These are phyloP conservation scores for Ustilago xerochloae DNA, from an alignment of 1,284 basidiomycete species.

Conservation along the genomic window DNA sequence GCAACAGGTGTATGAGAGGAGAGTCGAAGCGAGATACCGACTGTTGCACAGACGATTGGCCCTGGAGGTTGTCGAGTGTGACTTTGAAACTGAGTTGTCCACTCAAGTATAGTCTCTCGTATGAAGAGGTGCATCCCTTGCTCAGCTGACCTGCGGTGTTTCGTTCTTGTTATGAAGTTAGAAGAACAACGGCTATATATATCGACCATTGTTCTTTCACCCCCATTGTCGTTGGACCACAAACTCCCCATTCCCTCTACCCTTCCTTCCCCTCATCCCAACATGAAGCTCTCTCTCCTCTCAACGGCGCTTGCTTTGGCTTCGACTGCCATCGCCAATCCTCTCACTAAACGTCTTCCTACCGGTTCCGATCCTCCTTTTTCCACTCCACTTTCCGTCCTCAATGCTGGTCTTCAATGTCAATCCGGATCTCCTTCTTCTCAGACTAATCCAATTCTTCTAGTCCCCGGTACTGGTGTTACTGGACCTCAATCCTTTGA, in stretches of 20 bases:
- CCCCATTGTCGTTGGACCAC: too few species aligned
- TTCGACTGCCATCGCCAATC: background rate
- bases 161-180: too few species aligned
- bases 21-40: too few species aligned
- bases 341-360: conserved; percentile 26
- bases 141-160: too few species aligned
- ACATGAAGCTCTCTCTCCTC: conserved; percentile 13
- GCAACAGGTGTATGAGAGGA: too few species aligned
- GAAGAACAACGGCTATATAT: too few species aligned
- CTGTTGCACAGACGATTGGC: too few species aligned
- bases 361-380: conserved; percentile 23
- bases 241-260: background rate
- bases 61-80: too few species aligned
- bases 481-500: conserved; percentile 28
- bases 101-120: too few species aligned
- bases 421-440: conserved; percentile 24
- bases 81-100: too few species aligned
- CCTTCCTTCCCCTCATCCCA: background rate
- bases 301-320: background rate
- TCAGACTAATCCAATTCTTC: conserved; percentile 33
- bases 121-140: too few species aligned
- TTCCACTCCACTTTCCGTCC: conserved; percentile 6
- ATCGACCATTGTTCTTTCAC: too few species aligned
- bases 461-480: conserved; percentile 40
- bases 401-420: conserved; percentile 19